These are phyloP conservation scores for Lactarius vividus DNA, from an alignment of 768 basidiomycete genomes.

Conservation along the genomic window DNA sequence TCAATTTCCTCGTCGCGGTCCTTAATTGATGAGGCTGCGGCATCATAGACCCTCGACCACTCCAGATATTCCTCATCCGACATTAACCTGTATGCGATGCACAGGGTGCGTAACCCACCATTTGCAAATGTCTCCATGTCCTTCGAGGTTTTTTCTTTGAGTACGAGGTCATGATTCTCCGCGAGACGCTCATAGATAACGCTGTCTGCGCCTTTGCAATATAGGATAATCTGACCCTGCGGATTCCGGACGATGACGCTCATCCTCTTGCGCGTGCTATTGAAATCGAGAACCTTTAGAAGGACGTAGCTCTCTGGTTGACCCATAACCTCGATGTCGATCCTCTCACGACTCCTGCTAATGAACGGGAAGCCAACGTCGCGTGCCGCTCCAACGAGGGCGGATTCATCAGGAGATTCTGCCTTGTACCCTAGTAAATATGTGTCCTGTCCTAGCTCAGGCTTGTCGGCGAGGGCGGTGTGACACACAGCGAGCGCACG, in stretches of 20 bases:
- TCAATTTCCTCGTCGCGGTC: conserved; percentile 92
- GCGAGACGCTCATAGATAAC: conserved; percentile 88
- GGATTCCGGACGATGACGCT: conserved; percentile 85
- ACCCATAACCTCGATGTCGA: conserved; percentile 93
- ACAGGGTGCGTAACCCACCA: conserved; percentile 85
- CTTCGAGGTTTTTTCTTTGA: conserved; percentile 75
- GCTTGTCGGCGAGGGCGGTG: conserved; percentile 78
- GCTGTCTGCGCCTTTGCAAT: conserved; percentile 96
- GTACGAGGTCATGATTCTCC: conserved; percentile 63
- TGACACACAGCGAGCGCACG: conserved; percentile 95
- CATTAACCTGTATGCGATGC: conserved; percentile 78
- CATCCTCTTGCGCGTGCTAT: conserved; percentile 93
- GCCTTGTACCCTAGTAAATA: conserved; percentile 85
- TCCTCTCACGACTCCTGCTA: conserved; percentile 61
- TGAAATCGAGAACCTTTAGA: conserved; percentile 88
- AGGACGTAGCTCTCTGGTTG: conserved; percentile 78
- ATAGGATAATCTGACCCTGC: conserved; percentile 77
- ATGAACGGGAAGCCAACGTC: conserved; percentile 94
- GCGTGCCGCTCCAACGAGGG: conserved; percentile 86
- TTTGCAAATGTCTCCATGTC: conserved; percentile 97
- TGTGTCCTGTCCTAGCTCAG: conserved; percentile 59
- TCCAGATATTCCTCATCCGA: conserved; percentile 78
- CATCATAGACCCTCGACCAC: conserved; percentile 81
- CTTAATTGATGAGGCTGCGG: conserved; percentile 69
- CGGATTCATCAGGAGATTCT: conserved; percentile 94